phyloP scores from a whole-genome alignment of 139 green algal genomes.

The Picochlorum sp. region DNA sequence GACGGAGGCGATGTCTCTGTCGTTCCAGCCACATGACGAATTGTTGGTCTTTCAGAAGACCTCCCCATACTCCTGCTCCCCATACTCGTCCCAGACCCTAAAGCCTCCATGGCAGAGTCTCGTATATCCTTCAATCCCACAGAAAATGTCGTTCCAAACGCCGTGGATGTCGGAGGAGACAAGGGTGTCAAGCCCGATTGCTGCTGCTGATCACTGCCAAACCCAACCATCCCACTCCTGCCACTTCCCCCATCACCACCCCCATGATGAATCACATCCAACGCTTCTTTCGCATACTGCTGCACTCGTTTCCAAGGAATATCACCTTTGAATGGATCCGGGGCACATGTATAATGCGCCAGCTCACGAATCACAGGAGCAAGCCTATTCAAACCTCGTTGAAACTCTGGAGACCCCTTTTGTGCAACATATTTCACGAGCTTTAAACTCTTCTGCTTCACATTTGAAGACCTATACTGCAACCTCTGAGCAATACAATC shows the following conservation, averaged over 20 bases:
- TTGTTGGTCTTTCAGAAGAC: no score
- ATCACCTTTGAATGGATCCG: slow-evolving; percentile 31
- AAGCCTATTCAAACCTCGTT: slow-evolving; percentile 45
- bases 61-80: not conserved
- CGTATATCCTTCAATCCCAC: not conserved
- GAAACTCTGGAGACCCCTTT: slow-evolving; percentile 53
- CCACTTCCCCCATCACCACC: not conserved
- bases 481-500: slow-evolving; percentile 49
- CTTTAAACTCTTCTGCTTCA: slow-evolving; percentile 73
- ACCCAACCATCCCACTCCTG: slow-evolving; percentile 32
- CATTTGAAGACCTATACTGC: slow-evolving; percentile 38
- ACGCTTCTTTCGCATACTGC: slow-evolving; percentile 17
- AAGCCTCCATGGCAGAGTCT: not conserved
- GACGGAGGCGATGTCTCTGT: slow-evolving; percentile 22
- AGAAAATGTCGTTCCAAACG: not conserved
- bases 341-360: slow-evolving; percentile 17
- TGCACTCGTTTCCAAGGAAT: slow-evolving; percentile 32
- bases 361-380: slow-evolving; percentile 35
- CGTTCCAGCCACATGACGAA: slow-evolving; percentile 45
- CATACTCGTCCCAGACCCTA: not conserved
- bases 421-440: slow-evolving; percentile 58
- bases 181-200: not conserved
- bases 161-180: not conserved
- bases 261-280: slow-evolving; percentile 16
- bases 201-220: slow-evolving; percentile 41